Percentiles rank a stretch among this genome's conserved stretches.
These are phyloP conservation scores for Wickerhamomyces canadensis DNA, from an alignment of 805 yeast genomes.

Conservation along the genomic window DNA sequence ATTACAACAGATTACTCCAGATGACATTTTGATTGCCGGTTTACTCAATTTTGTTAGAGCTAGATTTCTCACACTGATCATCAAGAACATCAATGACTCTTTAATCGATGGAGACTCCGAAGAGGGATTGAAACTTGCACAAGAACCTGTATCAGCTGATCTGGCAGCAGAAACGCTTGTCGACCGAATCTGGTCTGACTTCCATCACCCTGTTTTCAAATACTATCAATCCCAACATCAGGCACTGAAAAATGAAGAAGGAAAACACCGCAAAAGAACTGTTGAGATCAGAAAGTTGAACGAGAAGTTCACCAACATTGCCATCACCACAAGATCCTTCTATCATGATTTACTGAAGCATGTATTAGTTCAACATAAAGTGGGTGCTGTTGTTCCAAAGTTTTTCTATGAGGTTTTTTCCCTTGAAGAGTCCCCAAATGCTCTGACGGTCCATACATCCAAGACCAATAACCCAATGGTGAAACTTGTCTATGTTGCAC, in stretches of 20 bases:
- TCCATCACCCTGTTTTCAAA: slow-evolving; percentile 61
- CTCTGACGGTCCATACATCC: slow-evolving; percentile 6
- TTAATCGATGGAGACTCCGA: slow-evolving; percentile 1
- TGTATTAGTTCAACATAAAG: slow-evolving; percentile 33
- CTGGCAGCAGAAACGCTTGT: slow-evolving; percentile 30
- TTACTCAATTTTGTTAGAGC: slow-evolving; percentile 43
- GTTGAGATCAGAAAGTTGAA: slow-evolving; percentile 56
- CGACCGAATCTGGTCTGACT: slow-evolving; percentile 52
- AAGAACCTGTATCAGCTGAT: not conserved
- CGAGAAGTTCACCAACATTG: slow-evolving; percentile 44
- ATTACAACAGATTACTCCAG: slow-evolving; percentile 13
- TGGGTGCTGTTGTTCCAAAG: slow-evolving; percentile 22
- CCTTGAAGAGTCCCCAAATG: slow-evolving; percentile 4
- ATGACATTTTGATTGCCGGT: slow-evolving; percentile 29
- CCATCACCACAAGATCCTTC: slow-evolving; percentile 41
- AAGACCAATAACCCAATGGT: slow-evolving; percentile 7
- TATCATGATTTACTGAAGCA: slow-evolving; percentile 38
- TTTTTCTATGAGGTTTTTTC: slow-evolving; percentile 12
- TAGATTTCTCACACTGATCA: slow-evolving; percentile 38
- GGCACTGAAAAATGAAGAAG: slow-evolving; percentile 14
- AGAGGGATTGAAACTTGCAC: slow-evolving; percentile 10
- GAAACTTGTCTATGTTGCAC: slow-evolving; percentile 37
- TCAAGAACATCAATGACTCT: slow-evolving; percentile 28
- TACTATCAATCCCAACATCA: slow-evolving; percentile 28
- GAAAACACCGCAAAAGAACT: slow-evolving; percentile 18